phyloP scores from a whole-genome alignment of 2,329 filamentous ascomycete genomes.

The Apiospora pterosperma region DNA sequence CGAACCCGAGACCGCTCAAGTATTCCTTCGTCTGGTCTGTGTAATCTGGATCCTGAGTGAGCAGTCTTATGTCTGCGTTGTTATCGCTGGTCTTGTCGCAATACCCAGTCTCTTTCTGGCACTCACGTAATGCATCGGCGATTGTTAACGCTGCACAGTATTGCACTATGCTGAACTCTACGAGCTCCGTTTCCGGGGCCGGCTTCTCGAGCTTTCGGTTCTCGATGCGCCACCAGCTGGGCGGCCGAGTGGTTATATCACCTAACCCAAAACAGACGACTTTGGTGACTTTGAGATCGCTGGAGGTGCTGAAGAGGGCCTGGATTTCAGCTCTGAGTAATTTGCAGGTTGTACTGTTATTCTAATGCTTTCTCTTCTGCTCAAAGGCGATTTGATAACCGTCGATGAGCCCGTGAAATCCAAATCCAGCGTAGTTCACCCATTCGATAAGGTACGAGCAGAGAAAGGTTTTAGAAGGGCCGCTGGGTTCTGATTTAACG shows the following conservation, averaged over 20 bases:
- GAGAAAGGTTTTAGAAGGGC: slow-evolving; percentile 12
- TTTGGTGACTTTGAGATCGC: slow-evolving; percentile 18
- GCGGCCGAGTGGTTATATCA: slow-evolving; percentile 13
- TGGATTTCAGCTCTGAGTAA: slow-evolving; percentile 15
- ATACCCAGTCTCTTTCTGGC: background rate
- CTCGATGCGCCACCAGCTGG: slow-evolving; percentile 10
- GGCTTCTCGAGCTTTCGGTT: slow-evolving; percentile 9
- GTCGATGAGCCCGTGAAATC: slow-evolving; percentile 9
- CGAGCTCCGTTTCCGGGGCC: slow-evolving; percentile 8
- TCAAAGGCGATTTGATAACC: slow-evolving; percentile 11
- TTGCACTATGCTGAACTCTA: slow-evolving; percentile 11
- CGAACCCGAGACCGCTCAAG: slow-evolving; percentile 16
- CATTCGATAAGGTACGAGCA: slow-evolving; percentile 22
- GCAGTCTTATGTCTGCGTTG: slow-evolving; percentile 12
- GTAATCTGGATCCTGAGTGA: slow-evolving; percentile 22
- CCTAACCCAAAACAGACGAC: slow-evolving; percentile 23
- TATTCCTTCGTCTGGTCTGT: slow-evolving; percentile 4
- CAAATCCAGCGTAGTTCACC: slow-evolving; percentile 12
- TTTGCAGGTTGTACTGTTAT: slow-evolving; percentile 14
- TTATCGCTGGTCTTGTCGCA: background rate
- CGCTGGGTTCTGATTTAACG: slow-evolving; percentile 7
- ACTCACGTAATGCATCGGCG: slow-evolving; percentile 10
- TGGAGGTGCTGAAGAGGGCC: slow-evolving; percentile 2
- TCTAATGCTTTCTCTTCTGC: slow-evolving; percentile 12
- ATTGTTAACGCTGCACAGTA: slow-evolving; percentile 20